These are phyloP conservation scores for Candida anglica DNA, from an alignment of 805 yeast genomes.

Conservation along the genomic window DNA sequence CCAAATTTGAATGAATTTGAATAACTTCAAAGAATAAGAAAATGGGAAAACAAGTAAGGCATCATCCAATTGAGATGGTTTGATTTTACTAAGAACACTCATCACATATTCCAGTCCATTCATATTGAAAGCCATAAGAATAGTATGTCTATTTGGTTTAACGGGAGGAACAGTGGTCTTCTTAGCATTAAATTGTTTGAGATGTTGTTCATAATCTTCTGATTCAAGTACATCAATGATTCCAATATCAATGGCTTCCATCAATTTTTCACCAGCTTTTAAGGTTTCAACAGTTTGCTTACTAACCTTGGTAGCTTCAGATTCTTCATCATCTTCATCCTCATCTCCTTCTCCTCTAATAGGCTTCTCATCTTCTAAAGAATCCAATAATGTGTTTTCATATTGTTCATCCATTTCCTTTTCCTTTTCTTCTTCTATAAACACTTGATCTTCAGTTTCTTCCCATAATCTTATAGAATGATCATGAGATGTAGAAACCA, in stretches of 20 bases:
- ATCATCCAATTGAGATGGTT: constrained; percentile 85
- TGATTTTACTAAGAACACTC: constrained; percentile 65
- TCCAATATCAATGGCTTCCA: constrained; percentile 90
- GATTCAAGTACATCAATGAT: constrained; percentile 59
- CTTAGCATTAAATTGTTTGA: constrained; percentile 33
- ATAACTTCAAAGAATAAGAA: constrained; percentile 68
- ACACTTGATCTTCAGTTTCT: constrained; percentile 92
- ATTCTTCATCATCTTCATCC: constrained; percentile 39
- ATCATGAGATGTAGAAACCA: constrained; percentile 87
- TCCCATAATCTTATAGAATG: constrained; percentile 92
- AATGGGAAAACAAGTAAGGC: constrained; percentile 89
- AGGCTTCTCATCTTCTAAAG: constrained; percentile 57
- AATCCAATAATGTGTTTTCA: constrained; percentile 72
- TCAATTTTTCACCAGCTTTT: constrained; percentile 88
- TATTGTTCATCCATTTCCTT: constrained; percentile 91
- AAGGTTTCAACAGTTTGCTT: constrained; percentile 87
- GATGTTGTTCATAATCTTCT: constrained; percentile 45
- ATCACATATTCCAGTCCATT: constrained; percentile 77
- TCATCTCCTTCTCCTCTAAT: constrained; percentile 26
- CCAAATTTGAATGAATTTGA: constrained; percentile 76
- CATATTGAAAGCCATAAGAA: constrained; percentile 68
- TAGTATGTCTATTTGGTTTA: constrained; percentile 62
- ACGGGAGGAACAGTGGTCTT: constrained; percentile 48
- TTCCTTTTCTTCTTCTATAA: constrained; percentile 94
- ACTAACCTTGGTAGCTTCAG: constrained; percentile 61